Base-by-base conservation (phyloP, 148 eudicot genomes). In the Euryodendron excelsum region DNA sequence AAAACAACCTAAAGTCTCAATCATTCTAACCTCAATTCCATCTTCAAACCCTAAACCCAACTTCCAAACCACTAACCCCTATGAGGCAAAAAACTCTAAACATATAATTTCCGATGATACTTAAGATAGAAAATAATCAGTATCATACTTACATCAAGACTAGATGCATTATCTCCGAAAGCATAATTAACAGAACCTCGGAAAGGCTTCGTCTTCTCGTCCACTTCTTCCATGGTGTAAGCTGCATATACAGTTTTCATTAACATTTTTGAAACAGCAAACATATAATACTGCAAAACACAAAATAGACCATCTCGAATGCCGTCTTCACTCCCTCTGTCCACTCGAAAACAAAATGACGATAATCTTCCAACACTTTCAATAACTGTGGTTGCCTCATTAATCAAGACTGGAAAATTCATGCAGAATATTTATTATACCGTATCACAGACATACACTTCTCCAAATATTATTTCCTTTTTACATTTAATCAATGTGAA, bases 171-270 rank as follows among this genome's bases (percentile, higher is more conserved):
- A 86, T 85, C 88, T 21, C 44, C 82, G 21, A 59, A 53, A 48
- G 78, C 17, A 65, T 13, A 34, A 73, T 86, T 85, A 69, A 85
- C 84, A 61, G 90, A 90, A 31, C 87, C 81, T 25, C 90, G 86
- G 34, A 92, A 76, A 31, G 75, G 77, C 85, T 89, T 89, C 3
- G 91, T 83, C 89, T 87, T 92, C 77, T 90, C 85, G 58, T 90
- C 90, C 69, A 92, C 78, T 79, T 92, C 97, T 69, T 92, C 93
- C 73, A 79, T 67, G 34, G 89, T 78, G 78, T 92, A 92, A 25
- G 93, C 97, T 92, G 86, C 84, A 80, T 21, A 67, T 37, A 41
- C 25, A 18, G 20, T 23, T 55, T 18, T 13, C 60, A 55, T 55
- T 21, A 55, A 55, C n/a, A 55, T 55, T 55, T 55, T 55, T 55